Conservation (phyloP, 2,329 filamentous ascomycete genomes). For the Aspergillus bombycis region DNA sequence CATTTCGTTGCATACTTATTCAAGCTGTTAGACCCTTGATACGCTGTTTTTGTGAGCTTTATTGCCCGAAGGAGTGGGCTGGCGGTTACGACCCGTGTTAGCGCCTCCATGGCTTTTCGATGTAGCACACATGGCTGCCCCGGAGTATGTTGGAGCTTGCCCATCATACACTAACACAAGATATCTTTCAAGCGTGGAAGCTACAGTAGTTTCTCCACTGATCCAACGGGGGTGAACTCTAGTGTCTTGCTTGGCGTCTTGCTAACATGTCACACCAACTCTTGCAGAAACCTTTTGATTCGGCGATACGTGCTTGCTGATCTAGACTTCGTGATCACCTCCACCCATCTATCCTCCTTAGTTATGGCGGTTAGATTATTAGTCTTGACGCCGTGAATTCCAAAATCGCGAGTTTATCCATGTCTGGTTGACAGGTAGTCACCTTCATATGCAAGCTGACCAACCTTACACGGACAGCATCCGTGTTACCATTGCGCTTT, state of each 20-base stretch:
- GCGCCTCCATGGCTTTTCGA: slow-evolving; percentile 3
- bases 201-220: background rate
- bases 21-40: background rate
- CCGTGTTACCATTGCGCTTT: background rate
- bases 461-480: background rate
- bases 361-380: too few relatives aligned
- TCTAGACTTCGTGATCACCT: background rate
- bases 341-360: background rate
- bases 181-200: background rate
- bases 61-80: background rate
- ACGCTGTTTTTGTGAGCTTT: background rate
- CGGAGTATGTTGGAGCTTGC: slow-evolving; percentile 2
- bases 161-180: background rate
- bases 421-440: background rate
- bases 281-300: slow-evolving; percentile 1
- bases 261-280: slow-evolving; percentile 5
- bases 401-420: background rate
- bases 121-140: background rate
- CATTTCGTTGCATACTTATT: background rate
- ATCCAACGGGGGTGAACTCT: background rate
- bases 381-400: background rate
- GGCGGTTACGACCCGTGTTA: slow-evolving; percentile 4
- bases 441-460: background rate
- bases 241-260: background rate
- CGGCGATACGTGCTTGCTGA: background rate